Conservation (phyloP, 2,329 filamentous ascomycete species). For the Shiraia sp. region DNA sequence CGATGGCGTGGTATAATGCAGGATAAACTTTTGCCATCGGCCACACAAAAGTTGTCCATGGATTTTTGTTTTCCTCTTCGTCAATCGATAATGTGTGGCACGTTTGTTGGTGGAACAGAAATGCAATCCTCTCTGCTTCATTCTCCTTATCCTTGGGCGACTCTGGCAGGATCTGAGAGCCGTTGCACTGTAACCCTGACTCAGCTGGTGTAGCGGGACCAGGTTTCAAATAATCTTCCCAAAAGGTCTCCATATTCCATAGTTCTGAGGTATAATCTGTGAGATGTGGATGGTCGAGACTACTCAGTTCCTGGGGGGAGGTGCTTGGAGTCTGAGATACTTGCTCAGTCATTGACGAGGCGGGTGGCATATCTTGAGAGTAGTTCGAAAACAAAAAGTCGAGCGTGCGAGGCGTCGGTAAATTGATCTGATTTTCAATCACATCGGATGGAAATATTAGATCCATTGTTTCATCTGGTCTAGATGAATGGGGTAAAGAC, state of each 20-base stretch:
- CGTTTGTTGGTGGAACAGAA: slow-evolving; percentile 63
- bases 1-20: slow-evolving; percentile 67
- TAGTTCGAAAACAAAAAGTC: slow-evolving; percentile 8
- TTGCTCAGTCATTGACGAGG: slow-evolving; percentile 1
- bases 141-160: slow-evolving; percentile 5
- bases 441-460: slow-evolving; percentile 9
- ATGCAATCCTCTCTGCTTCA: slow-evolving; percentile 12
- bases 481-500: neutral
- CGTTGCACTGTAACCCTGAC: slow-evolving; percentile 1
- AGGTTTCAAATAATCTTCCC: slow-evolving; percentile 15
- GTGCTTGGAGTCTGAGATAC: slow-evolving; percentile 1
- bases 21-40: slow-evolving; percentile 65
- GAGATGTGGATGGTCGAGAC: neutral
- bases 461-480: slow-evolving; percentile 9
- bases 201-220: slow-evolving; percentile 7
- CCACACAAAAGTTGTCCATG: slow-evolving; percentile 71
- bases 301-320: slow-evolving; percentile 1
- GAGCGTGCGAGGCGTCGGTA: slow-evolving; percentile 11
- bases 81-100: slow-evolving; percentile 71
- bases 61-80: slow-evolving; percentile 67
- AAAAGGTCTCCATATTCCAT: slow-evolving; percentile 19
- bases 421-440: slow-evolving; percentile 2
- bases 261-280: slow-evolving; percentile 11
- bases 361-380: slow-evolving; percentile 1
- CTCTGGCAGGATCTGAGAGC: neutral